phyloP scores from a whole-genome alignment of 768 basidiomycete genomes.

The Grammothele lineata region DNA sequence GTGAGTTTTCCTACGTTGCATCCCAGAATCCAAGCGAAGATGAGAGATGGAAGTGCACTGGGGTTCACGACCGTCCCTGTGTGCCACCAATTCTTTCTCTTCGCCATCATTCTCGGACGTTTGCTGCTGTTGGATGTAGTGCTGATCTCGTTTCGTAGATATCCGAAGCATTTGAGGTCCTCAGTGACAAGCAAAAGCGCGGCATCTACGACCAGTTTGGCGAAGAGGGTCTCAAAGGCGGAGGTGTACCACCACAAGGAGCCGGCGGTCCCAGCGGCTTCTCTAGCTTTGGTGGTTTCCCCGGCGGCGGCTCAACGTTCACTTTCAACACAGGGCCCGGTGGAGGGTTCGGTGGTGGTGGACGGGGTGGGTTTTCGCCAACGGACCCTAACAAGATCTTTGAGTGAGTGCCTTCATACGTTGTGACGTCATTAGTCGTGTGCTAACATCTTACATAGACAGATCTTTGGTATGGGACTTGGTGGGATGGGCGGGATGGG shows the following conservation, averaged over 20 bases:
- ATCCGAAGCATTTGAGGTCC: slow-evolving; percentile 94
- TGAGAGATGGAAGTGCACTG: no score
- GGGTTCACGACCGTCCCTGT: no score
- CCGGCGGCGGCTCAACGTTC: slow-evolving; percentile 20
- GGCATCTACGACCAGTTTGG: slow-evolving; percentile 90
- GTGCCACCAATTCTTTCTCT: no score
- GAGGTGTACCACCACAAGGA: slow-evolving; percentile 50
- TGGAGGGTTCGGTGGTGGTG: slow-evolving; percentile 19
- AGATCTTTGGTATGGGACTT: slow-evolving; percentile 53
- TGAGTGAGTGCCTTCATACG: slow-evolving; percentile 51
- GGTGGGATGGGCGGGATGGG: slow-evolving; percentile 33
- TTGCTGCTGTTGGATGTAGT: no score
- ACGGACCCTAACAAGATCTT: slow-evolving; percentile 86
- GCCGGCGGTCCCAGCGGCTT: slow-evolving; percentile 42
- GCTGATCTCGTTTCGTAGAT: slow-evolving; percentile 42
- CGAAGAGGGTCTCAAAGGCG: slow-evolving; percentile 88
- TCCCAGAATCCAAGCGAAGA: no score
- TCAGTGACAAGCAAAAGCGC: slow-evolving; percentile 83
- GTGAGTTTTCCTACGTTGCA: slow-evolving; percentile 41
- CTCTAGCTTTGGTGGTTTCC: slow-evolving; percentile 20
- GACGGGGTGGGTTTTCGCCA: slow-evolving; percentile 60
- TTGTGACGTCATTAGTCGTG: not conserved
- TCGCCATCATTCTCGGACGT: no score
- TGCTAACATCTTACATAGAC: slow-evolving; percentile 33
- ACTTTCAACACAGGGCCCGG: slow-evolving; percentile 23